Conservation (phyloP, 306 rosid genomes). For the Prunus mume region DNA sequence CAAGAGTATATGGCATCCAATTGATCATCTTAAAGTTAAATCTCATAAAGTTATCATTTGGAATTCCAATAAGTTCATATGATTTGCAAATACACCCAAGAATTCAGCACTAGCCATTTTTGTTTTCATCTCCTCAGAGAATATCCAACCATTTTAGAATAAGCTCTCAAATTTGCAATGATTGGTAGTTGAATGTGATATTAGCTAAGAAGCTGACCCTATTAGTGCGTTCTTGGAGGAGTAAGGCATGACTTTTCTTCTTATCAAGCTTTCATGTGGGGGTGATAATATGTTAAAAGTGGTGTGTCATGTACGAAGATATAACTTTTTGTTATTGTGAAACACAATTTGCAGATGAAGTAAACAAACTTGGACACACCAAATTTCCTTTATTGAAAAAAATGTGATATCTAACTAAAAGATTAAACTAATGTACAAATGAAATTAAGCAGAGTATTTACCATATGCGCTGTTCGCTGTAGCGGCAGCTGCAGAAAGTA, state of each 20-base stretch:
- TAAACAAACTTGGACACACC: neutral
- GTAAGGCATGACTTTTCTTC: neutral
- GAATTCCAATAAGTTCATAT: neutral
- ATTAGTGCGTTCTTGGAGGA: neutral
- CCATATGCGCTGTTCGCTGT: slow-evolving; percentile 82
- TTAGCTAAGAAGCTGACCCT: neutral
- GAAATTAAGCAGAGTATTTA: slow-evolving; percentile 23
- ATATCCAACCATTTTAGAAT: neutral
- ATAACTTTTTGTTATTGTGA: neutral
- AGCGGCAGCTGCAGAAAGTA: slow-evolving; percentile 90
- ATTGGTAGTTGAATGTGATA: neutral
- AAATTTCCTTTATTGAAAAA: neutral
- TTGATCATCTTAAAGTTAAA: neutral
- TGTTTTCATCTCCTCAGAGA: neutral
- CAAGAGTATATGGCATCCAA: neutral
- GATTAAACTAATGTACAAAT: slow-evolving; percentile 5
- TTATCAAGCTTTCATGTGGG: neutral
- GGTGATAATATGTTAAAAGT: neutral
- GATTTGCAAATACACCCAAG: neutral
- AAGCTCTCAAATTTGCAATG: neutral
- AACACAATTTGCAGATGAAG: neutral
- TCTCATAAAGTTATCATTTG: neutral
- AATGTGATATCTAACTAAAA: neutral
- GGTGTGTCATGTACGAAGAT: neutral
- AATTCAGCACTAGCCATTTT: neutral